Base-by-base conservation (phyloP, 2,329 filamentous ascomycete genomes). In the Periconia macrospinosa region DNA sequence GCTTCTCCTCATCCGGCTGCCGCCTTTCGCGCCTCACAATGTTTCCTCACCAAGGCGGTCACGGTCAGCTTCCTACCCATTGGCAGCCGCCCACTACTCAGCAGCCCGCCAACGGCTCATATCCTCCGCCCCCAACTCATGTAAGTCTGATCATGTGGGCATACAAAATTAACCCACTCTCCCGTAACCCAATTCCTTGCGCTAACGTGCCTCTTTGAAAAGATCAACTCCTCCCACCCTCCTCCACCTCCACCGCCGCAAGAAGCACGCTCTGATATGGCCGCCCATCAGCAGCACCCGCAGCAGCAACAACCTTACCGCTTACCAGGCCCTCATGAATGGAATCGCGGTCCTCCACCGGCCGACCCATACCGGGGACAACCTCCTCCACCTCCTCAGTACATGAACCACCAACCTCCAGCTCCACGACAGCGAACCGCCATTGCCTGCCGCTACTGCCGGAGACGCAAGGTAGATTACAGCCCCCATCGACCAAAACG, bases 381-480 rank as follows among this genome's bases (percentile, higher is more conserved):
- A 48, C 73, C 72, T 50, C 76, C 76, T 50, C 72, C 70, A 11
- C 77, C 78, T 43, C 69, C 71, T 40, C 66, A 72, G 56, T 70
- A 71, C 56, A 69, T 71, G 55, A 65, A 66, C 53, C 71, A 73
- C 61, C 70, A 73, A 55, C 71, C 72, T 47, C 79, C 80, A 33
- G 82, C 82, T n/a, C 83, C 83, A 15, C 78, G 83, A 52, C 83
- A 85, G 68, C 76, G 83, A 58, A 85, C 83, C 48, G 83, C 83
- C 50, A 85, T 85, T 67, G 83, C 83, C 45, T 85, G 83, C 65
- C 78, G 81, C 53, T 85, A 85, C 68, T 85, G 83, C 69, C 74
- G 83, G 53, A 77, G 82, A 69, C 78, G 83, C 68, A 85, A 85
- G 80, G 83, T 84, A 75, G 53, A 8, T 10, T 51, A 15, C 14